Evolutionary conservation across 208 protist species (phyloP).

Genomic region (Trypanosoma caninum): DNA sequence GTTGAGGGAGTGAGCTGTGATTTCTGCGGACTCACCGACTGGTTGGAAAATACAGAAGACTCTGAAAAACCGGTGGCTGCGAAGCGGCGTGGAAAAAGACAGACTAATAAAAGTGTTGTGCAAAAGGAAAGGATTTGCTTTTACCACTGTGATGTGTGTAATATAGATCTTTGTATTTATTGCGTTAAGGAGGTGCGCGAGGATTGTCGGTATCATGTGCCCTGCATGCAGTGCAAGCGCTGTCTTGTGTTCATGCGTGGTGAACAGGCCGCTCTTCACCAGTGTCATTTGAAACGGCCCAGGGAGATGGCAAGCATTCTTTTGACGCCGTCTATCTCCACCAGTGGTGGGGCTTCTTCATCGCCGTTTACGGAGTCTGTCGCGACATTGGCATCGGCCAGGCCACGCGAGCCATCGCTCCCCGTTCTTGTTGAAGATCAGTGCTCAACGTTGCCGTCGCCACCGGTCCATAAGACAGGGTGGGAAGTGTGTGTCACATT

Average conservation of each 20-base stretch:
- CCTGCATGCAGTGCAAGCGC: constrained; percentile 69
- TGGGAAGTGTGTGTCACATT: constrained; percentile 33
- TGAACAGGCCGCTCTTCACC: constrained; percentile 40
- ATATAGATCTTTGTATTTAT: constrained; percentile 58
- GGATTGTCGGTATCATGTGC: constrained; percentile 70
- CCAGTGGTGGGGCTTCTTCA: constrained; percentile 13
- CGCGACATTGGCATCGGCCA: background rate
- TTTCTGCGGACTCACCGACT: constrained; percentile 79
- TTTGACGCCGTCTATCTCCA: background rate
- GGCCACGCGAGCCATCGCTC: background rate
- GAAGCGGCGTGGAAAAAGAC: constrained; percentile 15
- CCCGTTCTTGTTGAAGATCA: background rate
- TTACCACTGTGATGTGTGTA: constrained; percentile 64
- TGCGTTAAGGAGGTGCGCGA: constrained; percentile 51
- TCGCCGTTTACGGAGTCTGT: constrained; percentile 8
- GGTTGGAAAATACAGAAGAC: constrained; percentile 27
- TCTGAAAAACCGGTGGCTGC: background rate
- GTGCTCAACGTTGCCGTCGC: background rate
- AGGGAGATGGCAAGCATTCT: background rate
- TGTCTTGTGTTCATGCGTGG: constrained; percentile 45
- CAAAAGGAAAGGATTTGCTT: constrained; percentile 22
- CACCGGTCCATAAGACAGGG: background rate
- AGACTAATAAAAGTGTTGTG: background rate
- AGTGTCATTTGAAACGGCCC: constrained; percentile 26
- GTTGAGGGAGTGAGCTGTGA: constrained; percentile 83